Percentiles rank a stretch among this genome's conserved stretches.
These are phyloP conservation scores for Udeniomyces megalosporus DNA, from an alignment of 768 basidiomycete species.

Conservation along the genomic window DNA sequence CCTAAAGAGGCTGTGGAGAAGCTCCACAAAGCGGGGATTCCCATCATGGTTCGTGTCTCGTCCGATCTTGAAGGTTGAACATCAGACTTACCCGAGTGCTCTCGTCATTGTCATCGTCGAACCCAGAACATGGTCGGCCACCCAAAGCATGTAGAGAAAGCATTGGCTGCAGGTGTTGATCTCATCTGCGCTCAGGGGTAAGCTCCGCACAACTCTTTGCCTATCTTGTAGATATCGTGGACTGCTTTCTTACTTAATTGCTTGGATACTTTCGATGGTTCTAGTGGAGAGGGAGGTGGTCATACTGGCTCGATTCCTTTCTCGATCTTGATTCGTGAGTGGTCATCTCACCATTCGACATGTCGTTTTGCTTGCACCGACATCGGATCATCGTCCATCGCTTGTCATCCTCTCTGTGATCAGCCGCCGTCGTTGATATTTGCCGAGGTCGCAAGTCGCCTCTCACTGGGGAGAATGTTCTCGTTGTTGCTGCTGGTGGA, in stretches of 20 bases:
- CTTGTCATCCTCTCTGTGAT: too few species aligned
- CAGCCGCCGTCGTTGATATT: constrained; percentile 1
- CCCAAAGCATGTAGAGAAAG: constrained; percentile 44
- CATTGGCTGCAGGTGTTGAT: constrained; percentile 63
- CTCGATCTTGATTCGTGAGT: constrained; percentile 77
- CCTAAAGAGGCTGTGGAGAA: constrained; percentile 61
- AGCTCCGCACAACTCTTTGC: not conserved
- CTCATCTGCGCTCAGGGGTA: constrained; percentile 62
- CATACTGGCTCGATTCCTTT: constrained; percentile 74
- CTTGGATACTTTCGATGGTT: constrained; percentile 35
- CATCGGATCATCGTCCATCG: too few species aligned
- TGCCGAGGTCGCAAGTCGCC: constrained; percentile 58
- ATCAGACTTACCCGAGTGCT: too few species aligned
- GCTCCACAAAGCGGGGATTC: constrained; percentile 43
- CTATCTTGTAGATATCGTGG: too few species aligned
- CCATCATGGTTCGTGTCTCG: not conserved
- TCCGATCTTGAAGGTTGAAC: too few species aligned
- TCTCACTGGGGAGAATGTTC: constrained; percentile 58
- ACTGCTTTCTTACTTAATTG: too few species aligned
- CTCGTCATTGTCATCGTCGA: too few species aligned
- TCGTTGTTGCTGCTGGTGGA: constrained; percentile 81
- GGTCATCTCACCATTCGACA: too few species aligned
- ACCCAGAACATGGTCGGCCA: constrained; percentile 47
- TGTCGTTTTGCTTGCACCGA: constrained; percentile 81
- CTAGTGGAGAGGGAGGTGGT: constrained; percentile 63